phyloP scores from a whole-genome alignment of 495 filamentous ascomycete species.

The Podospora anserina region DNA sequence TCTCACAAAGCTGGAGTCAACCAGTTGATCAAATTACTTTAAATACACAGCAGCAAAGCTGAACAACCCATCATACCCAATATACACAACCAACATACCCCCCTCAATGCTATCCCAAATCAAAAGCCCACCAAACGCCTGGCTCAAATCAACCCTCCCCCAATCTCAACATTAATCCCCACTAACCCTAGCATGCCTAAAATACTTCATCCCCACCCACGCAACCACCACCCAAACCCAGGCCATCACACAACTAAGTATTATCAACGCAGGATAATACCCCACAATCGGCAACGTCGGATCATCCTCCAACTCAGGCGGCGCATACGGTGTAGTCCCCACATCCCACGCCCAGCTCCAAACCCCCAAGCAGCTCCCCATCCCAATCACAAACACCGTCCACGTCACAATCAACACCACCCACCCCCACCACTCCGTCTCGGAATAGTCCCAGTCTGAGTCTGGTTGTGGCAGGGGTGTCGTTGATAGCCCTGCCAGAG shows the following conservation, averaged over 20 bases:
- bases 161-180: constrained; percentile 35
- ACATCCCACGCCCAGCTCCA: constrained; percentile 99
- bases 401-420: constrained; percentile 84
- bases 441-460: constrained; percentile 76
- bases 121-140: background rate
- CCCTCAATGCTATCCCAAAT: background rate
- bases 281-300: constrained; percentile 90
- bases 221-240: constrained; percentile 98
- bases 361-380: constrained; percentile 93
- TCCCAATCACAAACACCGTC: constrained; percentile 91
- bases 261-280: constrained; percentile 92
- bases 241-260: constrained; percentile 90
- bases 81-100: too few relatives aligned
- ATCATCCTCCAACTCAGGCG: constrained; percentile 89
- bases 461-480: constrained; percentile 42
- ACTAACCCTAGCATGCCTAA: constrained; percentile 88
- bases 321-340: constrained; percentile 90
- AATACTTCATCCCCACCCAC: constrained; percentile 99
- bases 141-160: background rate
- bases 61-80: too few relatives aligned
- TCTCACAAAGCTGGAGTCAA: too few relatives aligned
- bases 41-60: too few relatives aligned
- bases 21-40: too few relatives aligned
- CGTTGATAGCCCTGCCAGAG: constrained; percentile 36
- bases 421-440: constrained; percentile 97